Percentiles rank a stretch among this genome's conserved stretches.
Evolutionary conservation across 2,329 filamentous ascomycete genomes (phyloP).

Genomic region (Aspergillus fischeri): DNA sequence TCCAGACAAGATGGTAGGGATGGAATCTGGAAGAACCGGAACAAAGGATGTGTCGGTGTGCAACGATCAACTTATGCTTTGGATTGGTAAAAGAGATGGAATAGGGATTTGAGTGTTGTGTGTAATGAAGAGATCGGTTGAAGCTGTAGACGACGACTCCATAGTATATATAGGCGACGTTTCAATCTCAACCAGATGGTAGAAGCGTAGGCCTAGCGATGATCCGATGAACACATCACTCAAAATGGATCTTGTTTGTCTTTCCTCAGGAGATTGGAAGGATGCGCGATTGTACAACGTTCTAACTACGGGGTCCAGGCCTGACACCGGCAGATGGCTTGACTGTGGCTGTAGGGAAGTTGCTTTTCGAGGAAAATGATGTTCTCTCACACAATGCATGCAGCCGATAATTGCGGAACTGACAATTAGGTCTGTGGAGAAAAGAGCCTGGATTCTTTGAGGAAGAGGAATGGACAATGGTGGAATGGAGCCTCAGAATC

Average conservation of each 20-base stretch:
- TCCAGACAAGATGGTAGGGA: not conserved
- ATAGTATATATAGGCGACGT: conserved; percentile 22
- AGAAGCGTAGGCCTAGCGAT: conserved; percentile 6
- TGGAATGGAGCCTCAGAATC: conserved; percentile 1
- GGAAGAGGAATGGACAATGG: conserved; percentile 1
- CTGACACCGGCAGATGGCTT: conserved; percentile 1
- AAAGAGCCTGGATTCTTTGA: not conserved
- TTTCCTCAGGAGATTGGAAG: conserved; percentile 5
- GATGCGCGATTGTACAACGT: not conserved
- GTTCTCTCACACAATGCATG: conserved; percentile 12
- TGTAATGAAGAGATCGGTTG: conserved; percentile 4
- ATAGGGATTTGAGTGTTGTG: conserved; percentile 2
- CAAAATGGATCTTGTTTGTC: conserved; percentile 4
- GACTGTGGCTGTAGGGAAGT: conserved; percentile 14
- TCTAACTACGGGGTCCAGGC: conserved; percentile 13
- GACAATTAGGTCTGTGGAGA: conserved; percentile 17
- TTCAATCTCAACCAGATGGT: conserved; percentile 9
- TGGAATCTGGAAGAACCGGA: not conserved
- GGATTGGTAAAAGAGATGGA: not conserved
- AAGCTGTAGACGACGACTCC: conserved; percentile 4
- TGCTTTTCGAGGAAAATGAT: conserved; percentile 4
- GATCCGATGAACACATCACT: conserved; percentile 12
- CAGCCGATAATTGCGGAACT: conserved; percentile 15
- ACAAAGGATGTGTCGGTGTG: not conserved
- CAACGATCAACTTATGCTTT: not conserved